Conservation (phyloP, 2,329 filamentous ascomycete genomes). For the Fusarium protoensiforme region DNA sequence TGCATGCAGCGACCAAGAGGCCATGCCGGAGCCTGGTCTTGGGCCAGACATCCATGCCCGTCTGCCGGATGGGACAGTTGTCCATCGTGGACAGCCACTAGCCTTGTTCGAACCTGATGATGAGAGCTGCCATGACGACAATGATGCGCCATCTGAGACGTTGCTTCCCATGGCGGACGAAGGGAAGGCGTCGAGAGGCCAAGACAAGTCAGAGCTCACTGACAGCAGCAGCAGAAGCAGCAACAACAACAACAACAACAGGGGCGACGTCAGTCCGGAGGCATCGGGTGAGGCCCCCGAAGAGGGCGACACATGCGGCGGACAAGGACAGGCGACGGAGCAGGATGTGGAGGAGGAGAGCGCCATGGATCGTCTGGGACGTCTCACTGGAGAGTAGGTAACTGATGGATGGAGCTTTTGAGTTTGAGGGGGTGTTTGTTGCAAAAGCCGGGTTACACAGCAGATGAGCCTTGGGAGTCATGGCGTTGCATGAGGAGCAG, state of each 20-base stretch:
- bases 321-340: not conserved
- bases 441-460: not conserved
- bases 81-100: slow-evolving; percentile 35
- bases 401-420: not conserved
- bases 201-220: not conserved
- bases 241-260: too few relatives aligned
- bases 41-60: slow-evolving; percentile 16
- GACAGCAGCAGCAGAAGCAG: not conserved
- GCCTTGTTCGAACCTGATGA: slow-evolving; percentile 26
- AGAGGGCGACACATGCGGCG: not conserved
- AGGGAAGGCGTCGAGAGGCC: not conserved
- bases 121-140: not conserved
- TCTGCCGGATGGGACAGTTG: slow-evolving; percentile 30
- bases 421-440: not conserved
- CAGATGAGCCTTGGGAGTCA: not conserved
- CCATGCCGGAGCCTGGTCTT: not conserved
- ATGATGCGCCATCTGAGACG: not conserved
- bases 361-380: slow-evolving; percentile 35
- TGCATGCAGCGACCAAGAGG: not conserved
- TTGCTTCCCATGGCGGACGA: not conserved
- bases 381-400: slow-evolving; percentile 17
- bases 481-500: not conserved
- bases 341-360: slow-evolving; percentile 14
- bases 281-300: not conserved
- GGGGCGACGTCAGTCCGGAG: not conserved